phyloP scores from a whole-genome alignment of 75 land plant genomes.

The Pseudotsuga menziesii region DNA sequence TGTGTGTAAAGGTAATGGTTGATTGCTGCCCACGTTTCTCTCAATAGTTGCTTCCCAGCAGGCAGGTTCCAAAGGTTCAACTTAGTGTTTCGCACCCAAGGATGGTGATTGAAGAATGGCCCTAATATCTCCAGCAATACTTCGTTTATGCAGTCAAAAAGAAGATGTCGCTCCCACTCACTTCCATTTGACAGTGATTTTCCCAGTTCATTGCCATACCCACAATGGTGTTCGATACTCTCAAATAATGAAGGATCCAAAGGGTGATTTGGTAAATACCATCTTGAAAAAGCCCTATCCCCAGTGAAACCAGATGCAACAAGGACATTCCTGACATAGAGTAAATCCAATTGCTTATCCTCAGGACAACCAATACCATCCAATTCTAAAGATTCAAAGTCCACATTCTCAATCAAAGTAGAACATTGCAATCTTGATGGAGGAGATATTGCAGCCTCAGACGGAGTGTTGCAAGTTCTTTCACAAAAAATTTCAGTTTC shows the following conservation, averaged over 20 bases:
- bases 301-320: conserved; percentile 39
- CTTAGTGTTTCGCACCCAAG: conserved; percentile 27
- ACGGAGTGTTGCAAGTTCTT: background rate
- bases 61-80: conserved; percentile 20
- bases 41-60: conserved; percentile 22
- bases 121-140: conserved; percentile 44
- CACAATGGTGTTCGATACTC: conserved; percentile 30
- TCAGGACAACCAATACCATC: conserved; percentile 1
- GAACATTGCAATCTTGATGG: conserved; percentile 6
- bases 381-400: conserved; percentile 1
- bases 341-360: conserved; percentile 27
- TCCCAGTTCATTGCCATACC: conserved; percentile 7
- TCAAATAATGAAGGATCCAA: conserved; percentile 50
- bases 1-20: conserved; percentile 17
- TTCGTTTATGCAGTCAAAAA: conserved; percentile 73
- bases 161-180: conserved; percentile 38
- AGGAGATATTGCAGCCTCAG: background rate
- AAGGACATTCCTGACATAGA: conserved; percentile 46
- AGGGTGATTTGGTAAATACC: conserved; percentile 35
- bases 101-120: conserved; percentile 21
- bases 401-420: conserved; percentile 1
- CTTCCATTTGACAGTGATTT: background rate
- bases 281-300: conserved; percentile 14
- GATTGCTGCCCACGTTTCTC: conserved; percentile 37
- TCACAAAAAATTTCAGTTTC: background rate